Conservation (phyloP, 495 filamentous ascomycete genomes). For the Podospora tetraspora region DNA sequence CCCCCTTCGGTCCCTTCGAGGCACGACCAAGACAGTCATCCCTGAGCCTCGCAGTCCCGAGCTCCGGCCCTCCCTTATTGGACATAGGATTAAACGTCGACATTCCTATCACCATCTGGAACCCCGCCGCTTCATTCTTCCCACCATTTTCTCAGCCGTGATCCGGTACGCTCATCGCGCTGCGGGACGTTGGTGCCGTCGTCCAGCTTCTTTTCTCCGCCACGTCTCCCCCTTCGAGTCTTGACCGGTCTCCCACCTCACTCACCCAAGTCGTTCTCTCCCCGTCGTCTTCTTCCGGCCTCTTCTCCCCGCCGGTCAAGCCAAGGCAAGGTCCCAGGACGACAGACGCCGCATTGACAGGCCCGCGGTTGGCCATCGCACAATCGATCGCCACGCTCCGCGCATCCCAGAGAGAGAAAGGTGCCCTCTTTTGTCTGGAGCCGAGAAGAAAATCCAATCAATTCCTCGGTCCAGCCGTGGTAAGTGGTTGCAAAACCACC, state of each 20-base stretch:
- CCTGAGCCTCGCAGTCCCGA: slow-evolving; percentile 7
- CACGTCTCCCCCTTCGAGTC: neutral
- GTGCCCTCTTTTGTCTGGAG: slow-evolving; percentile 4
- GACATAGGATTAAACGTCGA: slow-evolving; percentile 8
- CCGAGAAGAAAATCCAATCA: slow-evolving; percentile 16
- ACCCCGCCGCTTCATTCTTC: slow-evolving; percentile 8
- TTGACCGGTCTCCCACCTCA: neutral
- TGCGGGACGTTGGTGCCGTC: neutral
- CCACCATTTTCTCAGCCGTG: slow-evolving; percentile 1
- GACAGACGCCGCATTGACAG: slow-evolving; percentile 17
- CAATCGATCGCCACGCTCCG: slow-evolving; percentile 18
- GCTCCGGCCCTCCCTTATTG: slow-evolving; percentile 7
- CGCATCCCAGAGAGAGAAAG: slow-evolving; percentile 9
- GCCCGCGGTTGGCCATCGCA: slow-evolving; percentile 16
- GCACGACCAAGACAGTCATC: slow-evolving; percentile 16
- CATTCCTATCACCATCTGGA: slow-evolving; percentile 12
- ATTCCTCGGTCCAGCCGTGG: slow-evolving; percentile 6
- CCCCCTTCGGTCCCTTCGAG: slow-evolving; percentile 17
- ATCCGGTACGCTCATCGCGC: neutral
- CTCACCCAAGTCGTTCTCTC: neutral
- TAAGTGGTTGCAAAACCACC: slow-evolving; percentile 29
- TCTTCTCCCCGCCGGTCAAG: slow-evolving; percentile 13
- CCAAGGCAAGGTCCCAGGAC: slow-evolving; percentile 2
- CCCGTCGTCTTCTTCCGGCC: neutral
- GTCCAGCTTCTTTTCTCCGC: neutral